phyloP scores from a whole-genome alignment of 1,139 yeast species.

The Fermentozyma sake region DNA sequence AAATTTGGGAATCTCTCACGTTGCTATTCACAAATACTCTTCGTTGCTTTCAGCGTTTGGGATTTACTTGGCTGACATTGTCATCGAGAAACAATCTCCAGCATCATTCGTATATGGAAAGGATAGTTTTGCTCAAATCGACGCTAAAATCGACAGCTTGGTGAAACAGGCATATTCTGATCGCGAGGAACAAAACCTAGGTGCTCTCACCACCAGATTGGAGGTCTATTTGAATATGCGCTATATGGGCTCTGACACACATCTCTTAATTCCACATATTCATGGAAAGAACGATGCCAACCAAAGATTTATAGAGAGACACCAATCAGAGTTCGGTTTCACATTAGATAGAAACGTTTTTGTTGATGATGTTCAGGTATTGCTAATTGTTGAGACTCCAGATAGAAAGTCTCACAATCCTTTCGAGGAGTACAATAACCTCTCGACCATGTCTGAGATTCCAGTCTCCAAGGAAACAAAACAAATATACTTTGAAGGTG shows the following conservation, averaged over 20 bases:
- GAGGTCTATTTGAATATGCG: slow-evolving; percentile 74
- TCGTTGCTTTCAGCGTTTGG: slow-evolving; percentile 44
- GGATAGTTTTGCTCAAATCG: slow-evolving; percentile 17
- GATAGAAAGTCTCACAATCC: slow-evolving; percentile 31
- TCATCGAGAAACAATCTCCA: slow-evolving; percentile 64
- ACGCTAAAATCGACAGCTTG: slow-evolving; percentile 22
- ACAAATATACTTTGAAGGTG: slow-evolving; percentile 27
- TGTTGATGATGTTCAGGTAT: slow-evolving; percentile 78
- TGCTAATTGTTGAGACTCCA: slow-evolving; percentile 27
- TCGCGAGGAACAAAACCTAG: slow-evolving; percentile 27
- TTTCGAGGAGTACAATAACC: slow-evolving; percentile 22
- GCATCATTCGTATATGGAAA: slow-evolving; percentile 26
- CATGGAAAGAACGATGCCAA: slow-evolving; percentile 22
- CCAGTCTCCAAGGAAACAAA: slow-evolving; percentile 8
- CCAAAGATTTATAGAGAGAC: slow-evolving; percentile 26
- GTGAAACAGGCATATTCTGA: slow-evolving; percentile 26
- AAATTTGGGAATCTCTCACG: slow-evolving; percentile 34
- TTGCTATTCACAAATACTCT: slow-evolving; percentile 42
- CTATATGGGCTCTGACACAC: slow-evolving; percentile 85
- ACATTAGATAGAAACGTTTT: slow-evolving; percentile 47
- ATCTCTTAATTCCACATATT: slow-evolving; percentile 53
- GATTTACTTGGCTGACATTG: slow-evolving; percentile 41
- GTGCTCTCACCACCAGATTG: slow-evolving; percentile 23
- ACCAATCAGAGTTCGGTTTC: slow-evolving; percentile 38
- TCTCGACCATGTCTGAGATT: slow-evolving; percentile 6